Percentiles rank a stretch among this genome's conserved stretches.
Conservation (phyloP, 1,284 basidiomycete species). For the Gomphus bonarii region DNA sequence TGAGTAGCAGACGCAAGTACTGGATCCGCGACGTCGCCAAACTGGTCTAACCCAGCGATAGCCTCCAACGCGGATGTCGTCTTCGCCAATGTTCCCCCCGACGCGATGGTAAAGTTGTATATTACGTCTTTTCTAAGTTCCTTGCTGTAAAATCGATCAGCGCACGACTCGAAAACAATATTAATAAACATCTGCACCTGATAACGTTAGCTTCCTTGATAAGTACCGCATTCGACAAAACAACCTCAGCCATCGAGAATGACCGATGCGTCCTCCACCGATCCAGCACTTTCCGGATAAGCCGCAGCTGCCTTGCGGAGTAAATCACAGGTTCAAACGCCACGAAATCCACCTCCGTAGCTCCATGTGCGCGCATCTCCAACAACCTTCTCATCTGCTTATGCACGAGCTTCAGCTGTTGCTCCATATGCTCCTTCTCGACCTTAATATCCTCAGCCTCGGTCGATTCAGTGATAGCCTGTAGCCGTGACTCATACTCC, state of each 20-base stretch:
- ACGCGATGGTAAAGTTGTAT: slow-evolving; percentile 87
- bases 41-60: slow-evolving; percentile 81
- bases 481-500: slow-evolving; percentile 52
- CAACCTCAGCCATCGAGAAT: slow-evolving; percentile 87
- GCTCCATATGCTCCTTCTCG: slow-evolving; percentile 87
- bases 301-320: slow-evolving; percentile 65
- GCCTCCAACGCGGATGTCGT: slow-evolving; percentile 80
- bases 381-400: slow-evolving; percentile 76
- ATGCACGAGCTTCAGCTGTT: slow-evolving; percentile 73
- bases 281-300: slow-evolving; percentile 72
- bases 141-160: slow-evolving; percentile 39
- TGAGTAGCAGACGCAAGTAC: slow-evolving; percentile 60
- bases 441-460: slow-evolving; percentile 76
- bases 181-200: slow-evolving; percentile 41
- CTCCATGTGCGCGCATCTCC: slow-evolving; percentile 69
- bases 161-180: neutral
- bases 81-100: slow-evolving; percentile 71
- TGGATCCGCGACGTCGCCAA: slow-evolving; percentile 86
- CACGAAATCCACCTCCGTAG: slow-evolving; percentile 48
- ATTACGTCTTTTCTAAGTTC: slow-evolving; percentile 78
- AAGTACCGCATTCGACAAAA: slow-evolving; percentile 77
- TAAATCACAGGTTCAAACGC: slow-evolving; percentile 74
- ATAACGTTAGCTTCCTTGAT: slow-evolving; percentile 95
- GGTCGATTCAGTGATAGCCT: slow-evolving; percentile 59
- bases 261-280: slow-evolving; percentile 78